A percentile compares a stretch with the other conserved stretches of the same genome.
phyloP scores from a whole-genome alignment of 2,329 filamentous ascomycete genomes.

The Pestalotiopsis sp. region DNA sequence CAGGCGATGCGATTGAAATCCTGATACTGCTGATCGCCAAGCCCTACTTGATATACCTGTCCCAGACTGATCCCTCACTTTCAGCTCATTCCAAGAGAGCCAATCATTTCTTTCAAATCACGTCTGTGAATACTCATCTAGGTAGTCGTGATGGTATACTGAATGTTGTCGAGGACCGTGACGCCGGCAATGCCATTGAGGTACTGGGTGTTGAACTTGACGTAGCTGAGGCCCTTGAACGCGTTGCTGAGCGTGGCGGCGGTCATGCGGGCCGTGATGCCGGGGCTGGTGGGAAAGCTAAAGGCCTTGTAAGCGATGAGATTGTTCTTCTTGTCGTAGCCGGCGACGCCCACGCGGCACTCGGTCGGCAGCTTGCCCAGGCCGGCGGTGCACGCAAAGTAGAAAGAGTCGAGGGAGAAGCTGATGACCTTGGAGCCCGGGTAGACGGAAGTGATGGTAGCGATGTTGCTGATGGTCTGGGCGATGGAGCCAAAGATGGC shows the following conservation, averaged over 20 bases:
- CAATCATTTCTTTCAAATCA: neutral
- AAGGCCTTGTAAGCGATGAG: neutral
- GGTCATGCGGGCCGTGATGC: neutral
- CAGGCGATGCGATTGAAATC: too few species aligned
- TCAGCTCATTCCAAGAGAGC: too few species aligned
- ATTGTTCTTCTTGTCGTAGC: neutral
- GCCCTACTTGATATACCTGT: too few species aligned
- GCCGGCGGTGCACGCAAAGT: neutral
- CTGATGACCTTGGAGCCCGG: neutral
- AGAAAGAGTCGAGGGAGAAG: neutral
- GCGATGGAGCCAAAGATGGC: neutral
- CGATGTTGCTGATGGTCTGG: neutral
- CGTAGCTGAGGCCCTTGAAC: neutral
- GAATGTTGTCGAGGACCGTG: neutral
- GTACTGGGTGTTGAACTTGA: neutral
- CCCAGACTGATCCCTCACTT: too few species aligned
- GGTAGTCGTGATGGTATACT: neutral
- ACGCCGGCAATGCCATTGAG: neutral
- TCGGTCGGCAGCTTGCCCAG: neutral
- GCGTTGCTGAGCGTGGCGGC: neutral
- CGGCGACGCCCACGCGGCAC: neutral
- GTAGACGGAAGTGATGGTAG: neutral
- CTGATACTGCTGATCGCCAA: too few species aligned
- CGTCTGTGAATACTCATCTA: neutral
- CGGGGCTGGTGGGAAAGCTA: neutral